Conservation (phyloP, 164 flowering plant genomes). For the Berberis vulgaris region DNA sequence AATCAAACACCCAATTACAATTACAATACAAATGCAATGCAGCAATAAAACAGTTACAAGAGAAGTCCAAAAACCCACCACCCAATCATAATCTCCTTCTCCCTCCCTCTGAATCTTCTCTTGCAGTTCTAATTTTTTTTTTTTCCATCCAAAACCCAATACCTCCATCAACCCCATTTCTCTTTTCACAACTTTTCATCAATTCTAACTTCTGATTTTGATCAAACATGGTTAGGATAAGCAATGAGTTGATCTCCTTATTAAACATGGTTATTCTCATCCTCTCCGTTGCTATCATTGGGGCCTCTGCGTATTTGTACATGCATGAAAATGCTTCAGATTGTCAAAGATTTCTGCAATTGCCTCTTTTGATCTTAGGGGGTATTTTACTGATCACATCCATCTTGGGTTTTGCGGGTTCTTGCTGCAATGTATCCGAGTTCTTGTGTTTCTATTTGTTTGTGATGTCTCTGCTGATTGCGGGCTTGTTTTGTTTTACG, state of each 20-base stretch:
- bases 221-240: neutral
- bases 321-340: constrained; percentile 7
- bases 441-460: constrained; percentile 36
- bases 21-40: no score
- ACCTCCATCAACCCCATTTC: no score
- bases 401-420: constrained; percentile 37
- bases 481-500: constrained; percentile 34
- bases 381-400: constrained; percentile 18
- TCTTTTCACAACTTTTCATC: no score
- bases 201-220: no score
- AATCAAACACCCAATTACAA: no score
- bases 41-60: no score
- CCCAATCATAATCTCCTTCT: no score
- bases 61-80: no score
- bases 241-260: constrained; percentile 31
- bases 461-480: constrained; percentile 28
- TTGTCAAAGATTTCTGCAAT: constrained; percentile 30
- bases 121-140: no score
- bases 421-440: constrained; percentile 19
- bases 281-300: constrained; percentile 19
- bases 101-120: no score
- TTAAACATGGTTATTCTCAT: constrained; percentile 26
- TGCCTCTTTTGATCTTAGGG: constrained; percentile 33
- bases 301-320: neutral
- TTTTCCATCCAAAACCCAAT: no score